phyloP scores from a whole-genome alignment of 2,329 filamentous ascomycete species.

The Phoma sp. region DNA sequence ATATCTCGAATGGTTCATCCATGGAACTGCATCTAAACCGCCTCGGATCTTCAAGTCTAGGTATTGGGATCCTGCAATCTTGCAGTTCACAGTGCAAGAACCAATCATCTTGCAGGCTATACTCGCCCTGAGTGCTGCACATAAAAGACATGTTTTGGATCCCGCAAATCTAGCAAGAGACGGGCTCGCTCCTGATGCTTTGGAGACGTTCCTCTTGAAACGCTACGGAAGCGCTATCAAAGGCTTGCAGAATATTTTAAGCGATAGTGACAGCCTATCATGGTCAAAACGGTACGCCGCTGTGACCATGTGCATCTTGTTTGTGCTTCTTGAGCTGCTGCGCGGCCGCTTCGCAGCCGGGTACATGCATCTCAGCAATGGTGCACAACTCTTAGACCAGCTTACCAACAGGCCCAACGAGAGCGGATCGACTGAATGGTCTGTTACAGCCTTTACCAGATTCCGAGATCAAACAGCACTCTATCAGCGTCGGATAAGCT shows the following conservation, averaged over 20 bases:
- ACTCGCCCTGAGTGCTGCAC: slow-evolving; percentile 13
- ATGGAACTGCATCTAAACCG: slow-evolving; percentile 10
- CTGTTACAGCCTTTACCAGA: slow-evolving; percentile 3
- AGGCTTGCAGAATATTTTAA: slow-evolving; percentile 1
- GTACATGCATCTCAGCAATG: slow-evolving; percentile 5
- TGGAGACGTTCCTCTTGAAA: slow-evolving; percentile 7
- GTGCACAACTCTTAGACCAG: neutral
- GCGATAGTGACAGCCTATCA: neutral
- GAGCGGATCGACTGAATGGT: too few species aligned
- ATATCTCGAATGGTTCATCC: slow-evolving; percentile 20
- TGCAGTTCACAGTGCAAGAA: slow-evolving; percentile 10
- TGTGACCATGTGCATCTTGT: slow-evolving; percentile 4
- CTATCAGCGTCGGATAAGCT: neutral
- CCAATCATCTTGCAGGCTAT: slow-evolving; percentile 12
- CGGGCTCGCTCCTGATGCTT: slow-evolving; percentile 3
- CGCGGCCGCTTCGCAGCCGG: slow-evolving; percentile 9
- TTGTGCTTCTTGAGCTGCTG: slow-evolving; percentile 7
- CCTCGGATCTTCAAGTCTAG: slow-evolving; percentile 15
- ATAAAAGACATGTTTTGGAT: slow-evolving; percentile 12
- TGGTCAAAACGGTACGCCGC: neutral
- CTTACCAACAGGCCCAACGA: neutral
- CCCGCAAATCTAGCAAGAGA: slow-evolving; percentile 1
- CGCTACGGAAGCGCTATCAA: slow-evolving; percentile 11
- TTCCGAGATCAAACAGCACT: slow-evolving; percentile 4
- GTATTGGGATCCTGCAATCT: slow-evolving; percentile 16